Conservation (phyloP, 2,329 filamentous ascomycete species). For the Eutypa lata region DNA sequence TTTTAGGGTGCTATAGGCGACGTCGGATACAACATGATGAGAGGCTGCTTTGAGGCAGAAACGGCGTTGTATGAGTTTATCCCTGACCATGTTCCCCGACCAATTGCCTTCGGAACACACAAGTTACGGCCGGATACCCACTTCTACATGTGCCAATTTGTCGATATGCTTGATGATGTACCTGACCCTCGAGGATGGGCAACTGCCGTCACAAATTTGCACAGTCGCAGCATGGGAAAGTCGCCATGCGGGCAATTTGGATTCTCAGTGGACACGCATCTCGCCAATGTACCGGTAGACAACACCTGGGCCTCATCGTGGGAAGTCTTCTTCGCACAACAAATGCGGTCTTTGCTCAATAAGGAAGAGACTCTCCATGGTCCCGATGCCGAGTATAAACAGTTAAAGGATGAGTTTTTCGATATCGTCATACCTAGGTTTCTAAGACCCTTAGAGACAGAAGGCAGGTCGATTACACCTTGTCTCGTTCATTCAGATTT, state of each 20-base stretch:
- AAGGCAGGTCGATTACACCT: slow-evolving; percentile 18
- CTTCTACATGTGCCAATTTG: slow-evolving; percentile 22
- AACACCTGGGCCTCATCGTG: slow-evolving; percentile 20
- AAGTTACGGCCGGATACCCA: slow-evolving; percentile 15
- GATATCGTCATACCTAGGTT: slow-evolving; percentile 21
- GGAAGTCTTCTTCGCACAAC: slow-evolving; percentile 18
- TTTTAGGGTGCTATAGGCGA: slow-evolving; percentile 11
- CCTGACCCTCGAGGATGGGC: slow-evolving; percentile 16
- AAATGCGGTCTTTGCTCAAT: slow-evolving; percentile 13
- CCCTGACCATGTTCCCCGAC: slow-evolving; percentile 18
- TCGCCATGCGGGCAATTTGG: slow-evolving; percentile 20
- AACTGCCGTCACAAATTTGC: slow-evolving; percentile 15
- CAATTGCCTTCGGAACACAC: slow-evolving; percentile 17
- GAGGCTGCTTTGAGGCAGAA: slow-evolving; percentile 19
- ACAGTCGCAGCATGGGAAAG: slow-evolving; percentile 21
- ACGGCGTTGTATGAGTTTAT: slow-evolving; percentile 16
- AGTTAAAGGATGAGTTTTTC: slow-evolving; percentile 14
- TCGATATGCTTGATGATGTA: slow-evolving; percentile 21
- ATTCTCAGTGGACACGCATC: slow-evolving; percentile 16
- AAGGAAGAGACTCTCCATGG: slow-evolving; percentile 12
- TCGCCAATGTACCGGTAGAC: slow-evolving; percentile 7
- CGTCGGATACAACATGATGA: slow-evolving; percentile 13
- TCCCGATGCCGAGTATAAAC: slow-evolving; percentile 11
- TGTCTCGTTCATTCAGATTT: slow-evolving; percentile 23
- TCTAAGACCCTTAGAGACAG: slow-evolving; percentile 18